Evolutionary conservation across 176 grass and related monocot genomes (phyloP).

Genomic region (Luzula sylvatica): DNA sequence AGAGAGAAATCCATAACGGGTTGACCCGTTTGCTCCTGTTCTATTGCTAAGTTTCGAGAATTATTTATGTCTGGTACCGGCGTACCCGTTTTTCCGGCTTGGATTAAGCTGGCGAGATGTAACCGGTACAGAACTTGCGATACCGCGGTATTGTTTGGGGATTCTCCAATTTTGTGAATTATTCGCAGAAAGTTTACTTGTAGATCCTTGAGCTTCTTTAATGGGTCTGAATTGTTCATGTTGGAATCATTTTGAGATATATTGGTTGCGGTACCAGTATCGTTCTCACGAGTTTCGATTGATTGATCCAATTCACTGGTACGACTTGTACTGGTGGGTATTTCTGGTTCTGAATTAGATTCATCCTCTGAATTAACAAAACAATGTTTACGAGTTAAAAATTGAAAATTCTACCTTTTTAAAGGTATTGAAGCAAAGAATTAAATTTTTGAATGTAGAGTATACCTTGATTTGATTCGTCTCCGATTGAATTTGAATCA

Average conservation of each 20-base stretch:
- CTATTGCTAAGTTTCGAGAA: slow-evolving; percentile 52
- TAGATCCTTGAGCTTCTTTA: slow-evolving; percentile 68
- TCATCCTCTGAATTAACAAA: slow-evolving; percentile 10
- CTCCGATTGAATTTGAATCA: slow-evolving; percentile 19
- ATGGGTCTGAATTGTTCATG: slow-evolving; percentile 4
- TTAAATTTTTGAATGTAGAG: neutral
- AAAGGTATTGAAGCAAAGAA: neutral
- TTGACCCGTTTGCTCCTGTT: slow-evolving; percentile 47
- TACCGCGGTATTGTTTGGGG: slow-evolving; percentile 53
- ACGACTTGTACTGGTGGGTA: slow-evolving; percentile 1
- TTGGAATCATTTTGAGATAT: slow-evolving; percentile 4
- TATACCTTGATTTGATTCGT: slow-evolving; percentile 10
- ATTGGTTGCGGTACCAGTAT: neutral
- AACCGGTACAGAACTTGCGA: slow-evolving; percentile 73
- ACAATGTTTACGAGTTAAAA: neutral
- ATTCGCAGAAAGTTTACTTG: slow-evolving; percentile 77
- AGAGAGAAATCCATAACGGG: slow-evolving; percentile 65
- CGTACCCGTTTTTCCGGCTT: slow-evolving; percentile 32
- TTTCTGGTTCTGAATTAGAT: slow-evolving; percentile 8
- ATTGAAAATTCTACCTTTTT: neutral
- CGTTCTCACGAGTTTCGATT: too few relatives aligned
- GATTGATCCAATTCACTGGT: too few relatives aligned
- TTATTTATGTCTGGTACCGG: slow-evolving; percentile 54
- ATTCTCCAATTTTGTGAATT: slow-evolving; percentile 56
- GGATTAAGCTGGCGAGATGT: slow-evolving; percentile 63